Conservation (phyloP, 345 rosid genomes). For the Lepidium aucheri region DNA sequence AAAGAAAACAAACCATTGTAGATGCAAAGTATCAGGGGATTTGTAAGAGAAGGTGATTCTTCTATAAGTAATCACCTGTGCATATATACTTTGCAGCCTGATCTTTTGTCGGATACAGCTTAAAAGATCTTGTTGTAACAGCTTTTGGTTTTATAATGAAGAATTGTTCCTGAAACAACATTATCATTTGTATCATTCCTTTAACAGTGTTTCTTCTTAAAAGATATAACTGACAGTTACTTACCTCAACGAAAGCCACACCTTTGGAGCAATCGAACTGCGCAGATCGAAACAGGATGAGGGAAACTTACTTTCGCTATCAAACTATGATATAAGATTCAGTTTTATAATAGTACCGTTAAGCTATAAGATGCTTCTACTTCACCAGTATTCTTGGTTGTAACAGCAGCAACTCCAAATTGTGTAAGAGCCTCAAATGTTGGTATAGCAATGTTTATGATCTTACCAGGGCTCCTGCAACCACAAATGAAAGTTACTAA, state of each 20-base stretch:
- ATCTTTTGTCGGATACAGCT: constrained; percentile 69
- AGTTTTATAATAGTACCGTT: constrained; percentile 38
- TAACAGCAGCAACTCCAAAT: constrained; percentile 72
- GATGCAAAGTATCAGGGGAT: neutral
- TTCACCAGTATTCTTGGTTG: constrained; percentile 66
- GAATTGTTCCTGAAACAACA: constrained; percentile 67
- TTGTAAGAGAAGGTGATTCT: neutral
- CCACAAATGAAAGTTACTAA: neutral
- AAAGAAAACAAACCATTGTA: constrained; percentile 8
- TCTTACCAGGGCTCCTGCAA: constrained; percentile 87
- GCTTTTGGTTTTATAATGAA: constrained; percentile 76
- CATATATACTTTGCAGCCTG: constrained; percentile 76
- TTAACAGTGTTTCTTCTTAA: neutral
- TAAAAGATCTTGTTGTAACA: constrained; percentile 52
- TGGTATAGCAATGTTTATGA: constrained; percentile 56
- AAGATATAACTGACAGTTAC: neutral
- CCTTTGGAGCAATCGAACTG: constrained; percentile 89
- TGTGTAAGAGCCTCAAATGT: constrained; percentile 86
- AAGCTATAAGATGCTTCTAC: constrained; percentile 92
- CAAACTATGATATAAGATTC: neutral
- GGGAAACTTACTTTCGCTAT: neutral
- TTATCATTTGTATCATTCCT: neutral
- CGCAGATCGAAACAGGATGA: constrained; percentile 9
- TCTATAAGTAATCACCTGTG: constrained; percentile 35
- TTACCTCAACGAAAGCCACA: constrained; percentile 67